Conservation (phyloP, 441 rosid genomes). For the Adansonia madagascariensis region DNA sequence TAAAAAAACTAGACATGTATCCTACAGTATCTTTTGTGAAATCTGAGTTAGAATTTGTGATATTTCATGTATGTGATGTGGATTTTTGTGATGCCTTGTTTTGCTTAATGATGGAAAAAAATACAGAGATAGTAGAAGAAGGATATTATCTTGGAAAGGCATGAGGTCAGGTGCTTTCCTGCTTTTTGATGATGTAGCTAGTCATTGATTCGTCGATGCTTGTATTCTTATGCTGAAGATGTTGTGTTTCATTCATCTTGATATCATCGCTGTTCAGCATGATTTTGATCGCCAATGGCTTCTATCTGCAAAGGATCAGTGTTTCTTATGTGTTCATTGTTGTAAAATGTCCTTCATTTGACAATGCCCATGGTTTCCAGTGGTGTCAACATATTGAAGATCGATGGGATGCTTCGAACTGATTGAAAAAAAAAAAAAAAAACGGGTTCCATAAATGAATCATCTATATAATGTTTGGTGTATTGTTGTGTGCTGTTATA, state of each 20-base stretch:
- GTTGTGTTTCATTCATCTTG: neutral
- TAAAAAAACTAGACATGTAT: neutral
- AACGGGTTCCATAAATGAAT: neutral
- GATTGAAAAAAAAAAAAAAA: neutral
- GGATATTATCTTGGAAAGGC: neutral
- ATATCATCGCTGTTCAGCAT: neutral
- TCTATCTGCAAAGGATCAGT: neutral
- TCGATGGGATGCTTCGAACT: neutral
- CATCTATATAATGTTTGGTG: neutral
- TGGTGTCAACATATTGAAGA: neutral
- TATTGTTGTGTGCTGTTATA: neutral
- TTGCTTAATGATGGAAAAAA: neutral
- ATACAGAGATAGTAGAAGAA: neutral
- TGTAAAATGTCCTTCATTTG: neutral
- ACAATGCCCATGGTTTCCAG: neutral
- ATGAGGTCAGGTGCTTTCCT: neutral
- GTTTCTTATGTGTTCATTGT: neutral
- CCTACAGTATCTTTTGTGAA: neutral
- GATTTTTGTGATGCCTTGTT: neutral
- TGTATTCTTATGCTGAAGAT: constrained; percentile 4
- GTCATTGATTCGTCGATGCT: neutral
- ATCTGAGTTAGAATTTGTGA: neutral
- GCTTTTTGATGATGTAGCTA: neutral
- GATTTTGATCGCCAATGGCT: neutral
- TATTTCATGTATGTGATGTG: neutral